Base-by-base conservation (phyloP, 2,329 filamentous ascomycete genomes). In the Neodidymelliopsis sp. region DNA sequence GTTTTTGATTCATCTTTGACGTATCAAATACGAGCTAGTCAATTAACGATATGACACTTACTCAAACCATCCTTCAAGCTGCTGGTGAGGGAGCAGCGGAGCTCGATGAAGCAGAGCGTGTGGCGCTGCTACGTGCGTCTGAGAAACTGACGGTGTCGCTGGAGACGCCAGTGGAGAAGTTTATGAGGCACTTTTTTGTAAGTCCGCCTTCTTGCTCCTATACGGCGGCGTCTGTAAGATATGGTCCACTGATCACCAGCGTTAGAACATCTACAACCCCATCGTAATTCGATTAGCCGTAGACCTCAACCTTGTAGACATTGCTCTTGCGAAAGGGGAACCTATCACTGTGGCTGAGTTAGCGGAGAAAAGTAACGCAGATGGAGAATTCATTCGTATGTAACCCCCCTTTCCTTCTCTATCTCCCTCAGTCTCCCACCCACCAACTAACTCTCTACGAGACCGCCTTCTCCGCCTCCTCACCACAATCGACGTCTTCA, bases 231-330 rank as follows among this genome's bases (percentile, higher is more conserved):
- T 8, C 7, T 8, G 13, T 13, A 27, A 27, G 24, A 27, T 12
- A 27, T 27, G 24, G 24, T 12, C 24, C 7, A 27, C 24, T 27
- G 12, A 8, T 8, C 24, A n/a, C 25, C 13, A 1, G 13, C 3
- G 1, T 6, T 15, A 51, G 51, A 16, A 10, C 8, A 28, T 49
- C 15, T 56, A 54, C 27, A 49, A 56, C 19, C 38, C 49, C 4
- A 39, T 57, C 1, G 53, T 34, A 1, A 41, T 57, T 22, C 38
- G 47, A 13, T 20, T 62, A 6, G 57, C 25, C 12, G 24, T 59
- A 15, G 54, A 61, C 22, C 38, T 63, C 25, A 47, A 55, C 13
- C 56, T 59, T 6, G 19, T 53, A 12, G 57, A 61, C 25, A 44
- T 57, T 10, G 49, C 48, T 1, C 24, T 61, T 10, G 52, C 39